A percentile compares a stretch with the other conserved stretches of the same genome.
phyloP scores from a whole-genome alignment of 2,329 filamentous ascomycete species.

The Ophiosphaerella herpotricha region DNA sequence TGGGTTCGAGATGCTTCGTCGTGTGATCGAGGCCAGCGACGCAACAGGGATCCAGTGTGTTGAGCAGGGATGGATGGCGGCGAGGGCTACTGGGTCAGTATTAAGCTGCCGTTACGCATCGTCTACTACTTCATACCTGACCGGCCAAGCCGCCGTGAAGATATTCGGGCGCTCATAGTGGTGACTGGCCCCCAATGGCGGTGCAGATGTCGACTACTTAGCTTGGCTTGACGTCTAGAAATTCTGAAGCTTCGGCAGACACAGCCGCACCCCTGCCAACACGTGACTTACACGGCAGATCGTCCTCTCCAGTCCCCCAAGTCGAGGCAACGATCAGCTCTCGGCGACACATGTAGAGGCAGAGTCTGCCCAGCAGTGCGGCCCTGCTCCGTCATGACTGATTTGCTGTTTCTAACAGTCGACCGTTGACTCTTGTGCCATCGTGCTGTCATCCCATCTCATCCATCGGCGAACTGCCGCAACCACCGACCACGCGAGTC shows the following conservation, averaged over 20 bases:
- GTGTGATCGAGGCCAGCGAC: slow-evolving; percentile 18
- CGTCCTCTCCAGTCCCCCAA: slow-evolving; percentile 1
- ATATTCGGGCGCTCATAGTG: slow-evolving; percentile 68
- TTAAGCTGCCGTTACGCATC: neutral
- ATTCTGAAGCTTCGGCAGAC: slow-evolving; percentile 18
- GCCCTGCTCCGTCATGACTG: slow-evolving; percentile 1
- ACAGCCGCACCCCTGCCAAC: neutral
- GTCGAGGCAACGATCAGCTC: slow-evolving; percentile 15
- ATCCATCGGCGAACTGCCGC: slow-evolving; percentile 1
- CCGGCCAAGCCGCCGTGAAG: slow-evolving; percentile 64
- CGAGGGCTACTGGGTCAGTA: slow-evolving; percentile 21
- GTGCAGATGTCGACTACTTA: slow-evolving; percentile 16
- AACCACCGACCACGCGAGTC: no score
- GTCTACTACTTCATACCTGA: slow-evolving; percentile 56
- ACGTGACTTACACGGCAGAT: slow-evolving; percentile 16
- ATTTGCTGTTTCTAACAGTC: neutral
- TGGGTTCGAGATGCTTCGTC: slow-evolving; percentile 18
- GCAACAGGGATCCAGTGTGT: slow-evolving; percentile 17
- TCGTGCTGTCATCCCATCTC: slow-evolving; percentile 6
- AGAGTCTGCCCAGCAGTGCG: slow-evolving; percentile 8
- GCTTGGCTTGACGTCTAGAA: slow-evolving; percentile 11
- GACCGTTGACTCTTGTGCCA: neutral
- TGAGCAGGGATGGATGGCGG: slow-evolving; percentile 24
- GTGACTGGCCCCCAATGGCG: slow-evolving; percentile 31
- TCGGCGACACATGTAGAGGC: slow-evolving; percentile 12